Conservation (phyloP, 495 filamentous ascomycete genomes). For the Amniculicola lignicola region DNA sequence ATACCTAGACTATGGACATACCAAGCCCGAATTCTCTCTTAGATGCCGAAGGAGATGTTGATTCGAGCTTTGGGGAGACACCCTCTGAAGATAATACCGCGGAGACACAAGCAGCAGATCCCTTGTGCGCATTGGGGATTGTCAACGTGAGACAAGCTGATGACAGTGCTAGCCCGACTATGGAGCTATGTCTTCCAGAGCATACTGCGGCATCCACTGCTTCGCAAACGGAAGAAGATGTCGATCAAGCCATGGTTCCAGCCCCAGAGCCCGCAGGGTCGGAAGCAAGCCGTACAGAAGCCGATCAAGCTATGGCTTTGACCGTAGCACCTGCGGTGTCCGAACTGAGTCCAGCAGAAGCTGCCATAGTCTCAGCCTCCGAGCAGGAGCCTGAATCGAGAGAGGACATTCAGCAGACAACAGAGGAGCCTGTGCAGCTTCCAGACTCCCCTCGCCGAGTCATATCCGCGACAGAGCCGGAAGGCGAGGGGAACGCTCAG, state of each 20-base stretch:
- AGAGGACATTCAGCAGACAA: slow-evolving; percentile 3
- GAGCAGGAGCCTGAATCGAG: slow-evolving; percentile 5
- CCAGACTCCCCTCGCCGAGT: neutral
- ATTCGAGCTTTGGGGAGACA: neutral
- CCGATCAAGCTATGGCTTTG: slow-evolving; percentile 1
- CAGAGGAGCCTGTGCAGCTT: slow-evolving; percentile 6
- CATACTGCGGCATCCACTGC: slow-evolving; percentile 2
- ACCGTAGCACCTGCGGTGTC: slow-evolving; percentile 2
- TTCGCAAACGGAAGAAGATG: slow-evolving; percentile 3
- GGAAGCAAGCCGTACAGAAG: slow-evolving; percentile 5
- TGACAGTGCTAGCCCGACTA: neutral
- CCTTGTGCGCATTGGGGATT: neutral
- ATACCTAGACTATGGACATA: neutral
- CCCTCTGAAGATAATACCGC: neutral
- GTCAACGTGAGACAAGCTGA: neutral
- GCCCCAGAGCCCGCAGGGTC: slow-evolving; percentile 1
- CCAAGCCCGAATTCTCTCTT: neutral
- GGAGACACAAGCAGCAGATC: neutral
- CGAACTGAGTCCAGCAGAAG: slow-evolving; percentile 4
- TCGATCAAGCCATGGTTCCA: slow-evolving; percentile 1
- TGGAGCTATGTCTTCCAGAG: neutral
- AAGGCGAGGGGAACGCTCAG: slow-evolving; percentile 1
- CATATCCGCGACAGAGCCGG: slow-evolving; percentile 1
- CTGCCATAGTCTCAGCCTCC: slow-evolving; percentile 2
- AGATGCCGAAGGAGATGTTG: neutral